Conservation (phyloP, 257 asterid genomes). For the Verbascum thapsus region DNA sequence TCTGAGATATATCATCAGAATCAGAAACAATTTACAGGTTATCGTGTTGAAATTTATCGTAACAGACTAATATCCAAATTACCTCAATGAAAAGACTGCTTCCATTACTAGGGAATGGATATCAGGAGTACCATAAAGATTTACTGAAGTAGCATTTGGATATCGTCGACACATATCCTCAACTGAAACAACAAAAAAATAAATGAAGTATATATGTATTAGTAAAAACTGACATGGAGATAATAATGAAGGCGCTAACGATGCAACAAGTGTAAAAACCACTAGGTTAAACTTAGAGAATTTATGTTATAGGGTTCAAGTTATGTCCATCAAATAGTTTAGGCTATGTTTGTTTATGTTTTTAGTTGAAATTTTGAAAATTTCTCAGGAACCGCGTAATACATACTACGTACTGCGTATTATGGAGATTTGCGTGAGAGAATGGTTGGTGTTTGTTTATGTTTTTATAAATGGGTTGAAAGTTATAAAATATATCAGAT, state of each 20-base stretch:
- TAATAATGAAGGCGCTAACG: background rate
- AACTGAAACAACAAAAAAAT: conserved; percentile 46
- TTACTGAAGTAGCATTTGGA: conserved; percentile 74
- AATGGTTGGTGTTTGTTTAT: too few relatives aligned
- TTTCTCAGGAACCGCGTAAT: too few relatives aligned
- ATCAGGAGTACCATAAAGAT: conserved; percentile 56
- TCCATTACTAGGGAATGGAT: conserved; percentile 54
- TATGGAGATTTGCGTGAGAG: too few relatives aligned
- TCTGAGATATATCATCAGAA: conserved; percentile 40
- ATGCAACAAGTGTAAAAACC: conserved; percentile 6
- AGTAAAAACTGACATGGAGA: conserved; percentile 1
- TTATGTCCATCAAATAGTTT: too few relatives aligned
- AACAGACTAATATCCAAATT: conserved; percentile 15
- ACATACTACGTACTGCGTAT: too few relatives aligned
- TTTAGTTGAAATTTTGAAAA: too few relatives aligned
- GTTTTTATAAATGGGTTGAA: too few relatives aligned
- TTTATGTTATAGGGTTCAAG: too few relatives aligned
- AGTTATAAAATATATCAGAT: too few relatives aligned
- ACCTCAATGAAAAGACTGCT: conserved; percentile 64
- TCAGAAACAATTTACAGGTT: conserved; percentile 35
- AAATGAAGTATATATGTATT: conserved; percentile 12
- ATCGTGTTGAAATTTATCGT: background rate
- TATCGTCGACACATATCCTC: conserved; percentile 68
- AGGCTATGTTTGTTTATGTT: too few relatives aligned
- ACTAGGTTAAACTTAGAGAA: too few relatives aligned